These are phyloP conservation scores for Alternaria sp. DNA, from an alignment of 2,329 filamentous ascomycete species.

Conservation along the genomic window DNA sequence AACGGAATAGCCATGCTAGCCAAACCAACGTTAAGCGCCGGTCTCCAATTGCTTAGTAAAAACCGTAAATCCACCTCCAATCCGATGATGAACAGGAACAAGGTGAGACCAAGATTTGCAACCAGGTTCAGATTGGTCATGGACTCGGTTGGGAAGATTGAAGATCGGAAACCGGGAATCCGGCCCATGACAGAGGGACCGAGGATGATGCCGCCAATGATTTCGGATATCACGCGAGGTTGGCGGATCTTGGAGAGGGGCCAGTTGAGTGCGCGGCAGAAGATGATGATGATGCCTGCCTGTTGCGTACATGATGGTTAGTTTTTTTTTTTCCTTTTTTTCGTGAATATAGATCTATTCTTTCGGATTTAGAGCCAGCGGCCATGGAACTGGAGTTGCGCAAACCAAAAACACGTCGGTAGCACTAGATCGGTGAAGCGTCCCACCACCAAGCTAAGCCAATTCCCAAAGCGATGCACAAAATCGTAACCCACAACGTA, in stretches of 20 bases:
- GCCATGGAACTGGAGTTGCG: neutral
- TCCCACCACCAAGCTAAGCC: neutral
- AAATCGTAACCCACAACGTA: slow-evolving; percentile 39
- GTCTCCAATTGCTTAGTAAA: slow-evolving; percentile 79
- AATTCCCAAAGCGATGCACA: neutral
- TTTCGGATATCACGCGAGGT: slow-evolving; percentile 83
- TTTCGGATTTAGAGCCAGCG: neutral
- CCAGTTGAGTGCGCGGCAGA: slow-evolving; percentile 77
- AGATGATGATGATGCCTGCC: slow-evolving; percentile 76
- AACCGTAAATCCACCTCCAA: slow-evolving; percentile 85
- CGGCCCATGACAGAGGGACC: slow-evolving; percentile 89
- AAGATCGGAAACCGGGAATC: slow-evolving; percentile 76
- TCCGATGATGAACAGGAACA: slow-evolving; percentile 88
- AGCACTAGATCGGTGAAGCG: neutral
- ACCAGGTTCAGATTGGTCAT: slow-evolving; percentile 79
- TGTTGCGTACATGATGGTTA: slow-evolving; percentile 45
- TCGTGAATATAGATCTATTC: neutral
- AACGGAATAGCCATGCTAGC: slow-evolving; percentile 85
- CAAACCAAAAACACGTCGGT: neutral
- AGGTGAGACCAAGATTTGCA: slow-evolving; percentile 81
- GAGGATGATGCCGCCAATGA: slow-evolving; percentile 83
- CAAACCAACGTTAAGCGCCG: slow-evolving; percentile 78
- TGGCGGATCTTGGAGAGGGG: slow-evolving; percentile 80
- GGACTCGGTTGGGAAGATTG: slow-evolving; percentile 79
- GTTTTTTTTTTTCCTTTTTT: neutral